A percentile compares a stretch with the other conserved stretches of the same genome.
Conservation (phyloP, 2,329 filamentous ascomycete genomes). For the Pseudogymnoascus sp. region DNA sequence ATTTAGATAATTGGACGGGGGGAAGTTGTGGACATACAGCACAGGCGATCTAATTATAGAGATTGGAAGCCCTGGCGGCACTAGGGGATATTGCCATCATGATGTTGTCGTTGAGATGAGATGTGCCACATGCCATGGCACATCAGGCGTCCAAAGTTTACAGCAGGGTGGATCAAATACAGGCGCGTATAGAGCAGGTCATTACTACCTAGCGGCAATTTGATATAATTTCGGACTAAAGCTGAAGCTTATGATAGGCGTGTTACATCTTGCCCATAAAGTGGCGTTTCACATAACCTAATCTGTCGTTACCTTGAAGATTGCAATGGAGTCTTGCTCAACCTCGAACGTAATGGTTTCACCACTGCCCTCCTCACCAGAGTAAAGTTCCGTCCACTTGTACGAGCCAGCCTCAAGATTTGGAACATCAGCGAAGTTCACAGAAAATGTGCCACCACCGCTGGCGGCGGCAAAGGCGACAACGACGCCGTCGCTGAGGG, state of each 20-base stretch:
- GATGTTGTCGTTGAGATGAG: too few relatives aligned
- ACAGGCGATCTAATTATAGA: too few relatives aligned
- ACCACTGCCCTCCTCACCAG: slow-evolving; percentile 22
- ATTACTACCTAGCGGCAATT: background rate
- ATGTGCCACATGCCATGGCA: too few relatives aligned
- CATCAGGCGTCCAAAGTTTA: too few relatives aligned
- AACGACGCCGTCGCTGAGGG: slow-evolving; percentile 30
- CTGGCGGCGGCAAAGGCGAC: slow-evolving; percentile 34
- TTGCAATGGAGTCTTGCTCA: background rate
- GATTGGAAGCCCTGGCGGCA: too few relatives aligned
- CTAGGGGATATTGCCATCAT: too few relatives aligned
- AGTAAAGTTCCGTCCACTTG: slow-evolving; percentile 30
- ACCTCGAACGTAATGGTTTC: background rate
- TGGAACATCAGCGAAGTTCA: slow-evolving; percentile 38
- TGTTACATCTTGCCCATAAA: background rate
- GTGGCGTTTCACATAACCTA: background rate
- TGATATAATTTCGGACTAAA: background rate
- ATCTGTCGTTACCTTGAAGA: background rate
- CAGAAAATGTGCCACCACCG: slow-evolving; percentile 35
- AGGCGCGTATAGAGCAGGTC: background rate
- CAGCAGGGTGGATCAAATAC: too few relatives aligned
- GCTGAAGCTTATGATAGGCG: background rate
- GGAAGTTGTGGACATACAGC: too few relatives aligned
- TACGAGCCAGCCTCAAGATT: slow-evolving; percentile 34
- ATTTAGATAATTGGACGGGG: too few relatives aligned